phyloP scores from a whole-genome alignment of 176 grass and related monocot genomes.

The Ananas comosus region DNA sequence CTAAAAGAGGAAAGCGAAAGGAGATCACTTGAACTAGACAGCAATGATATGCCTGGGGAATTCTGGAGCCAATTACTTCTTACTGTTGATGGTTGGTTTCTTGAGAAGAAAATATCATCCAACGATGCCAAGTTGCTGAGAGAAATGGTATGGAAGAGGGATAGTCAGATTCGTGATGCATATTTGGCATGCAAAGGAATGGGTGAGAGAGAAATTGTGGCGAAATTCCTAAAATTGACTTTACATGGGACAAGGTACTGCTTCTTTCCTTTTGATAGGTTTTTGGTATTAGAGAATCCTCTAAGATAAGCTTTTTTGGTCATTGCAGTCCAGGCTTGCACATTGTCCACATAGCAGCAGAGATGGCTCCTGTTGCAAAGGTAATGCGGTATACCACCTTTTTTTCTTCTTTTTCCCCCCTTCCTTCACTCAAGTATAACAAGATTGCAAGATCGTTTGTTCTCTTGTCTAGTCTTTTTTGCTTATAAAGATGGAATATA shows the following conservation, averaged over 20 bases:
- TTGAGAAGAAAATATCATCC: constrained; percentile 79
- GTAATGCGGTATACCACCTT: constrained; percentile 31
- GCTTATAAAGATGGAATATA: background rate
- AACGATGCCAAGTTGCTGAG: constrained; percentile 51
- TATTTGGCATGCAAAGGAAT: constrained; percentile 66
- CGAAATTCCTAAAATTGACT: constrained; percentile 68
- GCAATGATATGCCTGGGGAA: constrained; percentile 45
- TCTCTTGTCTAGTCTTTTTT: too few relatives aligned
- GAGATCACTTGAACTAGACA: constrained; percentile 26
- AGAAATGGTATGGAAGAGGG: constrained; percentile 72
- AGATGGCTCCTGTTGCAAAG: constrained; percentile 98
- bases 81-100: constrained; percentile 78
- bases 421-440: background rate
- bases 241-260: constrained; percentile 47
- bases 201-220: constrained; percentile 56
- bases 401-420: constrained; percentile 8
- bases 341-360: constrained; percentile 88
- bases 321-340: constrained; percentile 68
- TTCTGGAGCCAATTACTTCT: constrained; percentile 82
- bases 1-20: constrained; percentile 70
- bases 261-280: constrained; percentile 17
- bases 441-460: background rate
- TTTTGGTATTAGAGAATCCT: background rate
- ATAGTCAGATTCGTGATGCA: constrained; percentile 51
- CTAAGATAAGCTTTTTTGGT: constrained; percentile 24